Base-by-base conservation (phyloP, 78 protist genomes). In the Bodo saltans region DNA sequence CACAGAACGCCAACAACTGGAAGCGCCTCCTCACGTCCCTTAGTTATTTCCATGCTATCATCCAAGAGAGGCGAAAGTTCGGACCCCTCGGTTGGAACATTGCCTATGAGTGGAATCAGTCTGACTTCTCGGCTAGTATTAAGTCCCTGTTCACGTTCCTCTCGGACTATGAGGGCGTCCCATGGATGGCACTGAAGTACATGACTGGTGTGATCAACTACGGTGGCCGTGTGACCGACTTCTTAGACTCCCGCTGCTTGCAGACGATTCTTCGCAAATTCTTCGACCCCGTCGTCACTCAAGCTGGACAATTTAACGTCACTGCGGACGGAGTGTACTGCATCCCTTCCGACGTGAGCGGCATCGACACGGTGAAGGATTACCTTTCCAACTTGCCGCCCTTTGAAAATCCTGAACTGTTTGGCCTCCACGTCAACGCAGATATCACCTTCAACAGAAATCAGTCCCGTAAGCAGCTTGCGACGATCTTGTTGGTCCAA, bases 41-140 rank as follows among this genome's bases (percentile, higher is more conserved):
- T 29, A 29, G 83, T 35, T 91, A 92, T 81, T 93, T 93, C 91
- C 96, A 95, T 70, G 96, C 93, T 3, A 71, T 85, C 39, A 27
- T 95, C 73, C 98, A 89, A 79, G 98, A 95, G 90, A 76, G 98
- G 27, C 38, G 93, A 29, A 87, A 89, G 81, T 95, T 90, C 42
- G 94, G 96, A 29, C 71, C 94, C 33, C 68, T 92, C 29, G 98
- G 96, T 32, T 95, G 87, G 89, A 93, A 93, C 91, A 92, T 92
- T 68, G 83, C 90, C 42, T 94, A 94, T 87, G 97, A 91, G 70
- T 94, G 90, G 88, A 91, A 85, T 72, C 74, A 81, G 52, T 21
- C 84, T 12, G 97, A 94, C 70, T 39, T 89, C 78, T 68, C 27
- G 52, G 87, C 90, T 35, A 86, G 79, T 53, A 42, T 78, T 74